Evolutionary conservation across 495 filamentous ascomycete genomes (phyloP), one percentile per base, ranked within the genome.

Genomic region (Lepidopterella palustris): DNA sequence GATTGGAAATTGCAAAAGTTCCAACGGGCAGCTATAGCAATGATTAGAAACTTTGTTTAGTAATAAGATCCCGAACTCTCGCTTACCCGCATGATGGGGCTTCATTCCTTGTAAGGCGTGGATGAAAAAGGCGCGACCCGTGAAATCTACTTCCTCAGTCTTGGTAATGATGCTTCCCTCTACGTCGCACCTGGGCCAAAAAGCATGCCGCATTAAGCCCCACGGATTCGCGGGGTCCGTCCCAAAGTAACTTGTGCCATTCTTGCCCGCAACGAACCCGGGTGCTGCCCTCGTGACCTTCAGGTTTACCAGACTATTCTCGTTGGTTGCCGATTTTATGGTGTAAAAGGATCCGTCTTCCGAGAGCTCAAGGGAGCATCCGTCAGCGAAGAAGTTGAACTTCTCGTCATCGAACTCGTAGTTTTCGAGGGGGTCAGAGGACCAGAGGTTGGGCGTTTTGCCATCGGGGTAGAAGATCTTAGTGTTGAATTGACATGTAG

Each of bases 101-200:
- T 97, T 98, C 95, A 97, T 97, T 63, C 90, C 93, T 72, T 98
- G 93, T 39, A 97, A 77, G 29, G 89, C 90, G 71, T 90, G 85
- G 63, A 84, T 77, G 72, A 90, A 88, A 61, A 95, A 74, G 24
- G 83, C 90, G 60, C 76, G 81, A 42, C 93, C 93, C 55, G 81
- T 85, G 71, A 95, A 84, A 68, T 97, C 84, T 35, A 95, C 76
- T n/a, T 85, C 85, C 53, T 90, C 86, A 40, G 86, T 83, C 72
- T 90, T 85, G 47, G 90, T 96, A 62, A 88, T 82, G 67, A 97
- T 88, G 52, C 74, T 88, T 18, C 93, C 93, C 76, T 90, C 85
- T 15, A 88, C 83, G 11, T 74, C 77, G 70, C 87, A 91, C 60
- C 90, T 80, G 21, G 95, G 90, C 93, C 95, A 98, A 74, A 97